These are phyloP conservation scores for Pythium monospermum DNA, from an alignment of 352 stramenopile genomes.

Conservation along the genomic window DNA sequence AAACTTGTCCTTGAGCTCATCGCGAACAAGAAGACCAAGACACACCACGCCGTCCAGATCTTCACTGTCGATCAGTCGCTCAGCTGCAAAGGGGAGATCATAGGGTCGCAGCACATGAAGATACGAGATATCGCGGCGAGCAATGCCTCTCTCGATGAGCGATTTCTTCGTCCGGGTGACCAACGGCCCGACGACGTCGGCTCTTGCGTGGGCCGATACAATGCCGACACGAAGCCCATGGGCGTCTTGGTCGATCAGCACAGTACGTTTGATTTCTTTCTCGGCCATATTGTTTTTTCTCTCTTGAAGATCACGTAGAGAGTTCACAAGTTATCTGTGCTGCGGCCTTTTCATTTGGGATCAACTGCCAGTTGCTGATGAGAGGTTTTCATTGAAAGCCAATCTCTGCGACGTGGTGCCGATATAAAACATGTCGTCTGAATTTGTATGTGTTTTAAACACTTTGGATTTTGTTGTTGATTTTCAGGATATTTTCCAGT, in stretches of 20 bases:
- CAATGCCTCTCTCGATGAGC: slow-evolving; percentile 14
- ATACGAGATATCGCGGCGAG: slow-evolving; percentile 16
- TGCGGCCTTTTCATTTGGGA: background rate
- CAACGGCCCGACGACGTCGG: slow-evolving; percentile 15
- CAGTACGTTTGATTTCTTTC: slow-evolving; percentile 6
- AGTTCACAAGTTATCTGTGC: background rate
- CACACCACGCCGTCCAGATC: slow-evolving; percentile 17
- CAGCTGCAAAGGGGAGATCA: slow-evolving; percentile 21
- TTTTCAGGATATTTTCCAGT: slow-evolving; percentile 5
- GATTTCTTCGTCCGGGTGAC: slow-evolving; percentile 16
- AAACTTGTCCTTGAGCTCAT: slow-evolving; percentile 18
- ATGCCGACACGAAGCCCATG: slow-evolving; percentile 15
- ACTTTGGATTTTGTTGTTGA: background rate
- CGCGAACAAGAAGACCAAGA: slow-evolving; percentile 16
- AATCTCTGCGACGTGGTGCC: too few species aligned
- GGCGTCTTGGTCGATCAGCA: slow-evolving; percentile 1
- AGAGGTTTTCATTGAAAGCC: too few species aligned
- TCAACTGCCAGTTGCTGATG: too few species aligned
- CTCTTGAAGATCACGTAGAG: too few species aligned
- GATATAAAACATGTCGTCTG: too few species aligned
- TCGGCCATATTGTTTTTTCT: too few species aligned
- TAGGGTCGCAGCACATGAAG: slow-evolving; percentile 14
- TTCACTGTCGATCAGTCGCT: slow-evolving; percentile 11
- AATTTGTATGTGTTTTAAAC: slow-evolving; percentile 11
- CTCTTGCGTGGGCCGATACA: slow-evolving; percentile 13